These are phyloP conservation scores for Sporothrix protearum DNA, from an alignment of 2,329 filamentous ascomycete genomes.

Conservation along the genomic window DNA sequence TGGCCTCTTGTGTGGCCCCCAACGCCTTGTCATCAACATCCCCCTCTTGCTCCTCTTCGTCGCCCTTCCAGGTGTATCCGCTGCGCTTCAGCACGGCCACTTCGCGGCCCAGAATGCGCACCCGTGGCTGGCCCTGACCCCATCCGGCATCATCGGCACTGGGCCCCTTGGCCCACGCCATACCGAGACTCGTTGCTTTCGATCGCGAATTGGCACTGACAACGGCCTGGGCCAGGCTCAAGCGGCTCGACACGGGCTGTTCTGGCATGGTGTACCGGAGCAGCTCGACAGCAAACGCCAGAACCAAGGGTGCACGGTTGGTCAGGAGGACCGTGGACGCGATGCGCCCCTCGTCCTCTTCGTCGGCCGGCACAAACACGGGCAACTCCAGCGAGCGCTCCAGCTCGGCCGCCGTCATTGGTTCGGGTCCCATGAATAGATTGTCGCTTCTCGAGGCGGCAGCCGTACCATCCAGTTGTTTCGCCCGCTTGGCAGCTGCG, in stretches of 20 bases:
- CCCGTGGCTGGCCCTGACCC: slow-evolving; percentile 69
- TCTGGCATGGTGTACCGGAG: slow-evolving; percentile 79
- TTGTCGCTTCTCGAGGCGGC: slow-evolving; percentile 30
- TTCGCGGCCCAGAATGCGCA: slow-evolving; percentile 69
- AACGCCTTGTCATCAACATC: slow-evolving; percentile 13
- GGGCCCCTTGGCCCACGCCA: slow-evolving; percentile 64
- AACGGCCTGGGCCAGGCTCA: slow-evolving; percentile 79
- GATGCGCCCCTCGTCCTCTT: slow-evolving; percentile 50
- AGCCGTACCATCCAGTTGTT: slow-evolving; percentile 16
- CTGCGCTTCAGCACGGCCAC: slow-evolving; percentile 72
- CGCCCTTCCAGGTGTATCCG: slow-evolving; percentile 62
- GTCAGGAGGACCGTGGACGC: slow-evolving; percentile 59
- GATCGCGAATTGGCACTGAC: slow-evolving; percentile 76
- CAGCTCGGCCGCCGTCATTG: slow-evolving; percentile 52
- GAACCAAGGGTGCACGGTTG: slow-evolving; percentile 72
- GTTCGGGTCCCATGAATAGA: slow-evolving; percentile 33
- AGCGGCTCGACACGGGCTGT: slow-evolving; percentile 76
- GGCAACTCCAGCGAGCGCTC: slow-evolving; percentile 63
- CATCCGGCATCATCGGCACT: slow-evolving; percentile 67
- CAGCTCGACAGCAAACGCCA: slow-evolving; percentile 73
- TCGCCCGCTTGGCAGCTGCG: slow-evolving; percentile 38
- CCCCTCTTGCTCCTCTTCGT: slow-evolving; percentile 34
- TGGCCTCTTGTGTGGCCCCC: background rate
- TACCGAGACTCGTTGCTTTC: slow-evolving; percentile 71
- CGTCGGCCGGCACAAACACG: slow-evolving; percentile 42